These are phyloP conservation scores for Exidia glandulosa DNA, from an alignment of 768 basidiomycete genomes.

Conservation along the genomic window DNA sequence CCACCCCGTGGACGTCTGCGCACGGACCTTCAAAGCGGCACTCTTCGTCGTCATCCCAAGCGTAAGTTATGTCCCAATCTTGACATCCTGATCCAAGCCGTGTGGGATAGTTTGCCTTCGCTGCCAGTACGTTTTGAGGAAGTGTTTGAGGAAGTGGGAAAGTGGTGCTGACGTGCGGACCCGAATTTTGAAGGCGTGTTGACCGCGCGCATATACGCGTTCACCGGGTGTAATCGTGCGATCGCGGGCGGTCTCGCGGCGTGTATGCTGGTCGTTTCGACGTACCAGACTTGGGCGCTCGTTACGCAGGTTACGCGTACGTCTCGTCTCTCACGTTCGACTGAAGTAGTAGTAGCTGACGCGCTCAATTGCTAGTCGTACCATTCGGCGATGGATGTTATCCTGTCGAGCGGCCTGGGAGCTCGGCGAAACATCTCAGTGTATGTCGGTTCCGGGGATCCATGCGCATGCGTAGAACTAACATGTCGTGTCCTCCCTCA, in stretches of 20 bases:
- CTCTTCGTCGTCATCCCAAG: too few relatives aligned
- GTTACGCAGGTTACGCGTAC: neutral
- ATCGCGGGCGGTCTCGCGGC: neutral
- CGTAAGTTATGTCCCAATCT: too few relatives aligned
- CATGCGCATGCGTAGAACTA: neutral
- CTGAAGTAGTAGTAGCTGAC: too few relatives aligned
- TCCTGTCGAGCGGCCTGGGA: neutral
- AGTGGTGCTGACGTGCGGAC: neutral
- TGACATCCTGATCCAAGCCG: too few relatives aligned
- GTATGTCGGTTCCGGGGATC: neutral
- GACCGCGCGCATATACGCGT: neutral
- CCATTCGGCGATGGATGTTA: neutral
- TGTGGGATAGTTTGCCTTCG: neutral
- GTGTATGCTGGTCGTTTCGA: neutral
- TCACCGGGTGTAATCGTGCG: neutral
- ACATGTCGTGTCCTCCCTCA: neutral
- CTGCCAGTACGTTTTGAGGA: neutral
- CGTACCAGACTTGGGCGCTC: neutral
- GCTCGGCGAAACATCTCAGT: neutral
- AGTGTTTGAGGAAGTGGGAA: neutral
- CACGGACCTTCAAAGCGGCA: too few relatives aligned
- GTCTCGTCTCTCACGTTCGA: too few relatives aligned
- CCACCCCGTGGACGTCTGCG: too few relatives aligned
- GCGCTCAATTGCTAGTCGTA: neutral
- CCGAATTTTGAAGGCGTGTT: neutral